Conservation (phyloP, 768 basidiomycete genomes). For the Chalciporus chontae region DNA sequence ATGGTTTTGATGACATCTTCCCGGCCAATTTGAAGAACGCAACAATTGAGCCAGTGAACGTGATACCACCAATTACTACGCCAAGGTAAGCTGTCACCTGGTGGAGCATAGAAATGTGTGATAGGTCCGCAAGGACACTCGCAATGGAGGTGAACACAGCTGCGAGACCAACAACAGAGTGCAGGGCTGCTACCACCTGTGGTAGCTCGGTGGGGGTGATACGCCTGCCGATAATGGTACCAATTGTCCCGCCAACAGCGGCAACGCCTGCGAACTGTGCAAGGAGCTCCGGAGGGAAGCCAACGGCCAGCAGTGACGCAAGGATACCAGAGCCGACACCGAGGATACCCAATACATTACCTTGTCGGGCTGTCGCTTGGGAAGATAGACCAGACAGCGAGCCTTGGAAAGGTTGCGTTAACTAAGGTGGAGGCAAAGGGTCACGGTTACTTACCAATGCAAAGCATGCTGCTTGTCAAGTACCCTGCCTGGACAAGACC, state of each 20-base stretch:
- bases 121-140: constrained; percentile 69
- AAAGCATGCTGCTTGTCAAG: constrained; percentile 78
- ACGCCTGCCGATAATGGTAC: constrained; percentile 72
- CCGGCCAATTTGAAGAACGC: constrained; percentile 88
- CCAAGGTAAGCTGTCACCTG: constrained; percentile 84
- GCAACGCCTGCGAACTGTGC: constrained; percentile 78
- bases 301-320: constrained; percentile 77
- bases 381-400: constrained; percentile 79
- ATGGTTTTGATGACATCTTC: constrained; percentile 70
- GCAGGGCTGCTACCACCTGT: constrained; percentile 77
- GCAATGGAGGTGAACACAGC: constrained; percentile 84
- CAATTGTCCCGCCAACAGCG: constrained; percentile 66
- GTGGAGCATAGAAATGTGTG: constrained; percentile 70
- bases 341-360: constrained; percentile 85
- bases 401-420: constrained; percentile 35
- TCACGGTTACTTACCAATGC: constrained; percentile 55
- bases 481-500: constrained; percentile 90
- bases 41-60: constrained; percentile 87
- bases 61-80: constrained; percentile 82
- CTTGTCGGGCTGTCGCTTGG: constrained; percentile 78
- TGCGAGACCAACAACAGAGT: constrained; percentile 87
- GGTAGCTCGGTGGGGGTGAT: constrained; percentile 88
- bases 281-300: constrained; percentile 71
- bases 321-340: constrained; percentile 82
- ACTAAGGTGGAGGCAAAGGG: background rate